A percentile compares a stretch with the other conserved stretches of the same genome.
Evolutionary conservation across 495 filamentous ascomycete genomes (phyloP).

Genomic region (Penicillium roqueforti): DNA sequence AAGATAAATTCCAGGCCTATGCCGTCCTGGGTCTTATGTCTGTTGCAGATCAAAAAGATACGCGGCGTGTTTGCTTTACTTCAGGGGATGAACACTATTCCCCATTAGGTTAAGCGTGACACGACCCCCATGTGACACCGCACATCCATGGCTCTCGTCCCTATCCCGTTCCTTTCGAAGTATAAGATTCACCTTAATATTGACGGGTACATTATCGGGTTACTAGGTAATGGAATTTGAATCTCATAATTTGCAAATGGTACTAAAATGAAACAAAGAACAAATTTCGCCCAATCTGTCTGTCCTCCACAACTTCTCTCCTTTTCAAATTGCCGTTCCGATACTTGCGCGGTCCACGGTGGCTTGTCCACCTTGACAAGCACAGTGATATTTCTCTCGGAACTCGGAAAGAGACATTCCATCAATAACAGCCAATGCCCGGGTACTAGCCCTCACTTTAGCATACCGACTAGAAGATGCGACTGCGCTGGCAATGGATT

Average conservation of each 20-base stretch:
- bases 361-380: slow-evolving; percentile 42
- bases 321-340: slow-evolving; percentile 35
- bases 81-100: slow-evolving; percentile 30
- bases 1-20: slow-evolving; percentile 11
- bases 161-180: neutral
- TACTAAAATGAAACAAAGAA: neutral
- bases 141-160: neutral
- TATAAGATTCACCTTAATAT: neutral
- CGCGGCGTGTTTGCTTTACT: slow-evolving; percentile 33
- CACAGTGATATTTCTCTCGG: slow-evolving; percentile 55
- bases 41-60: slow-evolving; percentile 17
- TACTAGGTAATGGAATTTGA: too few species aligned
- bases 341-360: slow-evolving; percentile 14
- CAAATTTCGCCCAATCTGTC: neutral
- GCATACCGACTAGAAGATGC: slow-evolving; percentile 64
- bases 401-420: slow-evolving; percentile 57
- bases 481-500: slow-evolving; percentile 57
- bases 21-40: slow-evolving; percentile 2
- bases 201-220: neutral
- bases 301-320: neutral
- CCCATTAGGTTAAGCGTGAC: slow-evolving; percentile 21
- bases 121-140: slow-evolving; percentile 24
- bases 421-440: slow-evolving; percentile 56
- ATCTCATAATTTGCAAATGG: neutral
- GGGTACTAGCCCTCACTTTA: slow-evolving; percentile 67